These are phyloP conservation scores for Zasmidium angulare DNA, from an alignment of 2,329 filamentous ascomycete species.

Conservation along the genomic window DNA sequence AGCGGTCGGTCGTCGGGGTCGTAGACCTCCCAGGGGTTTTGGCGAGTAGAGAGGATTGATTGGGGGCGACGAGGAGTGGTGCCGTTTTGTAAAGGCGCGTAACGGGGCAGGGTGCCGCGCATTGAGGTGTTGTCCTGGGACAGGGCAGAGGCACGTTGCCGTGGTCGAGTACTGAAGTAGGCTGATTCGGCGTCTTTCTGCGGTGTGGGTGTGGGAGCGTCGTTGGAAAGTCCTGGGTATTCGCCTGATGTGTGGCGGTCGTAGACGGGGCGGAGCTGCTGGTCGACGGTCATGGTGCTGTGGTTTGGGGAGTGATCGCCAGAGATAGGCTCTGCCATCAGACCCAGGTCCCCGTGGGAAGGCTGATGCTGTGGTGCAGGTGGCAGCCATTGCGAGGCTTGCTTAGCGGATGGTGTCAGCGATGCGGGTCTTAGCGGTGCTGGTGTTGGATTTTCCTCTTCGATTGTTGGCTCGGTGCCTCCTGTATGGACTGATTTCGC, in stretches of 20 bases:
- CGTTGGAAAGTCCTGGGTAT: background rate
- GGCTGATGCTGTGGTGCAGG: background rate
- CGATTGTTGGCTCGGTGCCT: background rate
- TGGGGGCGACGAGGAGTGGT: conserved; percentile 1
- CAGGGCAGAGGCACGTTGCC: background rate
- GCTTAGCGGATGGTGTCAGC: background rate
- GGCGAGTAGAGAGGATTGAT: conserved; percentile 8
- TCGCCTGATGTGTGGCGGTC: conserved; percentile 1
- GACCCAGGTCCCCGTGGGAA: background rate
- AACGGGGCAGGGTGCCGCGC: conserved; percentile 2
- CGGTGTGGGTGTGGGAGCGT: background rate
- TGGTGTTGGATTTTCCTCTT: conserved; percentile 1
- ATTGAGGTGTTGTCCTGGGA: conserved; percentile 4
- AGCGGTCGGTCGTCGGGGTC: conserved; percentile 5
- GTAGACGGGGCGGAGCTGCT: conserved; percentile 1
- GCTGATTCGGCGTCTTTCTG: background rate
- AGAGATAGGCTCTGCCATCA: background rate
- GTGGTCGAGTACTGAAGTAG: background rate
- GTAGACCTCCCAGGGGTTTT: conserved; percentile 10
- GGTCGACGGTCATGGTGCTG: conserved; percentile 2
- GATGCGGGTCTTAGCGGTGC: conserved; percentile 4
- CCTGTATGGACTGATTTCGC: conserved; percentile 5
- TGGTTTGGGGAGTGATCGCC: background rate
- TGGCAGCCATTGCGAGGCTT: conserved; percentile 1
- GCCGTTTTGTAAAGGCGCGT: background rate